phyloP scores from a whole-genome alignment of 768 basidiomycete species.

The Cantharellus anzutake region DNA sequence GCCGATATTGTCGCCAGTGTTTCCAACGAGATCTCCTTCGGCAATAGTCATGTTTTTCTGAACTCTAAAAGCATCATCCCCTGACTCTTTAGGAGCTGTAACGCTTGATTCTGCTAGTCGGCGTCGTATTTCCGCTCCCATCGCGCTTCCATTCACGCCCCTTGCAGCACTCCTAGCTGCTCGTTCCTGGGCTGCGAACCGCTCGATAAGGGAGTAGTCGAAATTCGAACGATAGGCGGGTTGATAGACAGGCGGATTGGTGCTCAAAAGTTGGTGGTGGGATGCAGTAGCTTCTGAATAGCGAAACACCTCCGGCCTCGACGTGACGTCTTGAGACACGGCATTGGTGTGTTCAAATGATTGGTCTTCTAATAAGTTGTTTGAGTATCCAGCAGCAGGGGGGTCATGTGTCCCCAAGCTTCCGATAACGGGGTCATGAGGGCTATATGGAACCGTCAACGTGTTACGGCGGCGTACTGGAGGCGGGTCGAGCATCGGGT shows the following conservation, averaged over 20 bases:
- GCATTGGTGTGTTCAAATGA: conserved; percentile 19
- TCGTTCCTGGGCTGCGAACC: conserved; percentile 55
- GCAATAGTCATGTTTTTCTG: not conserved
- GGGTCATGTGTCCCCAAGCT: not conserved
- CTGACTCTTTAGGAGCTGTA: conserved; percentile 2
- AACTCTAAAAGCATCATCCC: not conserved
- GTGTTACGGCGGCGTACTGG: not conserved
- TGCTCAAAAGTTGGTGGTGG: too few species aligned
- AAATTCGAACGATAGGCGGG: conserved; percentile 37
- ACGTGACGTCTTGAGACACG: too few species aligned
- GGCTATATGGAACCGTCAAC: not conserved
- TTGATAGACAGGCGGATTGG: conserved; percentile 45
- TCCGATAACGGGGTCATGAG: not conserved
- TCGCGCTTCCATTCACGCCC: conserved; percentile 28
- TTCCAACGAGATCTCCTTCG: not conserved
- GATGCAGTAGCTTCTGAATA: too few species aligned
- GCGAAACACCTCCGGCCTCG: too few species aligned
- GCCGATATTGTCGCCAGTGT: not conserved
- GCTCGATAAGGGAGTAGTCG: conserved; percentile 60
- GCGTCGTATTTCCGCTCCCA: not conserved
- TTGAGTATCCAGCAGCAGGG: conserved; percentile 13
- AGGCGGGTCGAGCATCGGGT: conserved; percentile 1
- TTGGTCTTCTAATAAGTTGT: conserved; percentile 49
- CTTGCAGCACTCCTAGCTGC: conserved; percentile 19
- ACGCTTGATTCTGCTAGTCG: not conserved